Evolutionary conservation across 352 stramenopile species (phyloP).

Genomic region (Phytophthora vignae): DNA sequence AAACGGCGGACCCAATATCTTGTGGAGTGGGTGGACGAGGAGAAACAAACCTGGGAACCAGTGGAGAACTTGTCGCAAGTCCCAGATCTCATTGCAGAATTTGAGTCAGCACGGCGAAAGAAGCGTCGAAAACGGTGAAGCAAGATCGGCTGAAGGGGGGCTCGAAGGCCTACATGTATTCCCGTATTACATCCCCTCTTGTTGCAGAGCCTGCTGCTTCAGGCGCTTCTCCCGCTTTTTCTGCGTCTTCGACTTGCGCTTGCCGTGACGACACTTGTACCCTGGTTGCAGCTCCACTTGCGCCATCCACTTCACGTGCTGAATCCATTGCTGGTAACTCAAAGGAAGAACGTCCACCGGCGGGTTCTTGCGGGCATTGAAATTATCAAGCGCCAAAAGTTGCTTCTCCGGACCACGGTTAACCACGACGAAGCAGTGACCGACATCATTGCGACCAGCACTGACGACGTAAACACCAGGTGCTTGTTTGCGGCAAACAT

Average conservation of each 20-base stretch:
- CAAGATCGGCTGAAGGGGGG: background rate
- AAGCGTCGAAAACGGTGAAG: slow-evolving; percentile 7
- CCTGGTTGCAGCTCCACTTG: background rate
- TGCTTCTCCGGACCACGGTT: background rate
- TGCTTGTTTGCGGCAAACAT: background rate
- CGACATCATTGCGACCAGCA: background rate
- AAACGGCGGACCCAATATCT: slow-evolving; percentile 18
- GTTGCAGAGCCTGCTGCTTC: background rate
- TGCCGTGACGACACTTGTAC: background rate
- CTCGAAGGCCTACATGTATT: slow-evolving; percentile 15
- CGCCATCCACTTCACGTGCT: slow-evolving; percentile 5
- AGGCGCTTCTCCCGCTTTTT: background rate
- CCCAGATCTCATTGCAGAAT: slow-evolving; percentile 5
- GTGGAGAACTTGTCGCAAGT: slow-evolving; percentile 12
- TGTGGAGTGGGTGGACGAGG: slow-evolving; percentile 21
- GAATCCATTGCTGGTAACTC: background rate
- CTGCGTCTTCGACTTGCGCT: slow-evolving; percentile 7
- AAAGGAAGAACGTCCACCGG: background rate
- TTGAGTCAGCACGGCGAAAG: background rate
- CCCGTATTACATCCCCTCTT: slow-evolving; percentile 9
- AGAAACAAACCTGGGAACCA: slow-evolving; percentile 1
- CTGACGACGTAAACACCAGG: slow-evolving; percentile 8
- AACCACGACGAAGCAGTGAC: slow-evolving; percentile 8
- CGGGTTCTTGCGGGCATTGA: background rate
- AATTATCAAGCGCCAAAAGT: background rate